Conservation (phyloP, 169 alveolate genomes). For the Pseudocohnilembus persalinus region DNA sequence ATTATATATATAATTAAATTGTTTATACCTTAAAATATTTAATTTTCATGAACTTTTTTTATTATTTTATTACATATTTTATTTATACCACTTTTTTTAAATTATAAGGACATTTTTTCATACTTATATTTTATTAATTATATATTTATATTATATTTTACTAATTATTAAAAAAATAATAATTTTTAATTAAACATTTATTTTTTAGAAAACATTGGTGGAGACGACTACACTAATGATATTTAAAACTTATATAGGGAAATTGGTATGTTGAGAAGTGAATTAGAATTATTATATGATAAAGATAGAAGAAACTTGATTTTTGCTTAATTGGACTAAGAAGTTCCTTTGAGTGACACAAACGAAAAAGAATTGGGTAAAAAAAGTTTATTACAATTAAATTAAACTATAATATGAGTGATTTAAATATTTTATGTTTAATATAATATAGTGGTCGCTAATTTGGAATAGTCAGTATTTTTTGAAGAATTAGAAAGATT, state of each 20-base stretch:
- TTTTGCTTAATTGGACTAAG: conserved; percentile 1
- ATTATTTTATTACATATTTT: too few relatives aligned
- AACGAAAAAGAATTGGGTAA: conserved; percentile 1
- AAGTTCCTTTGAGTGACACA: neutral
- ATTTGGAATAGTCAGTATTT: conserved; percentile 18
- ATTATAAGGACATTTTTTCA: neutral
- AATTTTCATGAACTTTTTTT: too few relatives aligned
- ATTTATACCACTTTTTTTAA: too few relatives aligned
- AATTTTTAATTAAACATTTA: neutral
- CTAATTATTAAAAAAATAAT: too few relatives aligned
- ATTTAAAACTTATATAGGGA: conserved; percentile 19
- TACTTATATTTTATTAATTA: too few relatives aligned
- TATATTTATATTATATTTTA: too few relatives aligned
- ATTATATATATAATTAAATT: too few relatives aligned
- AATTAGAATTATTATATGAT: conserved; percentile 19
- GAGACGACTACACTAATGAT: neutral
- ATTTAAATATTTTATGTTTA: too few relatives aligned
- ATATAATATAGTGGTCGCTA: conserved; percentile 17
- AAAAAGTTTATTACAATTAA: too few relatives aligned
- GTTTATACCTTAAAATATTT: too few relatives aligned
- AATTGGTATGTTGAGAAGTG: conserved; percentile 28
- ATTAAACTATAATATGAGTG: too few relatives aligned
- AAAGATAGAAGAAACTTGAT: conserved; percentile 10
- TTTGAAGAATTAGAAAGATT: conserved; percentile 28
- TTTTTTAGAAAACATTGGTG: neutral